phyloP scores from a whole-genome alignment of 2,329 filamentous ascomycete genomes.

The Phaeosphaeriaceae sp. region DNA sequence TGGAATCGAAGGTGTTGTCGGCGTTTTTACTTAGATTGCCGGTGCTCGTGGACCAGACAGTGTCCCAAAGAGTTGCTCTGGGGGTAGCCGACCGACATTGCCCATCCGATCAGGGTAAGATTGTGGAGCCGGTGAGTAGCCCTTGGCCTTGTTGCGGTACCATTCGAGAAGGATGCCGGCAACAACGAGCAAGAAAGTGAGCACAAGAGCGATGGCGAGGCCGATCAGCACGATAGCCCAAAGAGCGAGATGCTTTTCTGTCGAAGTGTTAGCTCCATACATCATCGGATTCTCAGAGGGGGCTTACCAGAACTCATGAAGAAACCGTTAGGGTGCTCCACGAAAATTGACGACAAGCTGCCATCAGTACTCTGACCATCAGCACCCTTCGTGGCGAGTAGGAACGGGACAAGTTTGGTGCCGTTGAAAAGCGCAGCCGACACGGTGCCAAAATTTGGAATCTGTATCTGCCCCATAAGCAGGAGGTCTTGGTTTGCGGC shows the following conservation, averaged over 20 bases:
- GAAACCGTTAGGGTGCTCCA: constrained; percentile 75
- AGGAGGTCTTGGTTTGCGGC: constrained; percentile 74
- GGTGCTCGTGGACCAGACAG: constrained; percentile 43
- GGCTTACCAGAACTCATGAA: constrained; percentile 70
- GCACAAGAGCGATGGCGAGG: constrained; percentile 76
- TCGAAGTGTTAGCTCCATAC: constrained; percentile 12
- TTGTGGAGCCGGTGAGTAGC: constrained; percentile 79
- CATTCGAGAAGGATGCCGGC: constrained; percentile 78
- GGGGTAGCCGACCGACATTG: constrained; percentile 60
- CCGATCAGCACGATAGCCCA: constrained; percentile 83
- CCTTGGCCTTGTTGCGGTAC: constrained; percentile 76
- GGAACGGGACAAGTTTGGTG: constrained; percentile 76
- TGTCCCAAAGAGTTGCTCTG: constrained; percentile 51
- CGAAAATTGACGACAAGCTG: constrained; percentile 82
- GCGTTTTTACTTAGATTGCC: constrained; percentile 29
- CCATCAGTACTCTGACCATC: constrained; percentile 67
- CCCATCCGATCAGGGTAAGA: constrained; percentile 54
- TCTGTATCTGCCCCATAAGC: constrained; percentile 80
- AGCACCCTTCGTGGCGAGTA: constrained; percentile 70
- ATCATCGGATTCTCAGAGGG: not conserved
- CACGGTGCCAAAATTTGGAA: constrained; percentile 78
- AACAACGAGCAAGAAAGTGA: constrained; percentile 80
- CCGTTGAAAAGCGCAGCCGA: constrained; percentile 91
- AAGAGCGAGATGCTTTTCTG: constrained; percentile 68
- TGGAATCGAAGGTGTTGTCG: not conserved